These are phyloP conservation scores for Colletotrichum euphorbiae DNA, from an alignment of 2,329 filamentous ascomycete genomes.

Conservation along the genomic window DNA sequence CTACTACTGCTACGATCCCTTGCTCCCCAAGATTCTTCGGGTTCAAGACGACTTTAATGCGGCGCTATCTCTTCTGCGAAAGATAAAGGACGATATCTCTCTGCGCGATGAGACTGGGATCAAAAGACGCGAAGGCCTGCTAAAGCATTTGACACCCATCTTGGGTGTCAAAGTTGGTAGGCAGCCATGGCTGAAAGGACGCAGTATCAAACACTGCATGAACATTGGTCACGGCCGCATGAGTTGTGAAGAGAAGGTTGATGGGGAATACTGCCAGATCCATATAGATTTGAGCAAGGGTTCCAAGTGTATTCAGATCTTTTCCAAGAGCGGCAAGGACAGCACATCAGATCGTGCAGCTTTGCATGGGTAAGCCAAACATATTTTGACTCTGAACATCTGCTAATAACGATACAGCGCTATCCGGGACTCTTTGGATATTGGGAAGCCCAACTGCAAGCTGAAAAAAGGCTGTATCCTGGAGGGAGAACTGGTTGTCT, in stretches of 20 bases:
- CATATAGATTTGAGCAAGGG: slow-evolving; percentile 76
- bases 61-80: slow-evolving; percentile 67
- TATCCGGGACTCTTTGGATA: slow-evolving; percentile 72
- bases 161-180: slow-evolving; percentile 74
- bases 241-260: slow-evolving; percentile 85
- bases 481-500: slow-evolving; percentile 86
- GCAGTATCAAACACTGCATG: slow-evolving; percentile 80
- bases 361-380: slow-evolving; percentile 64
- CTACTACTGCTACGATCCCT: slow-evolving; percentile 72
- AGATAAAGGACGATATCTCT: slow-evolving; percentile 44
- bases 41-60: slow-evolving; percentile 76
- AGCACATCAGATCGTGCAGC: slow-evolving; percentile 77
- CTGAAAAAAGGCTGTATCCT: slow-evolving; percentile 78
- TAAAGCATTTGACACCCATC: slow-evolving; percentile 60
- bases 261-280: slow-evolving; percentile 91
- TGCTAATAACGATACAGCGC: slow-evolving; percentile 51
- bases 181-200: slow-evolving; percentile 72
- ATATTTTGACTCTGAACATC: background rate
- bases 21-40: slow-evolving; percentile 76
- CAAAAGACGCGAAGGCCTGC: slow-evolving; percentile 41
- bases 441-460: slow-evolving; percentile 68
- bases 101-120: slow-evolving; percentile 42
- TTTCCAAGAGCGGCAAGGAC: slow-evolving; percentile 93
- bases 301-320: slow-evolving; percentile 76
- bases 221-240: slow-evolving; percentile 71